A percentile compares a stretch with the other conserved stretches of the same genome.
These are phyloP conservation scores for Neurospora crassa DNA, from an alignment of 2,329 filamentous ascomycete species.

Conservation along the genomic window DNA sequence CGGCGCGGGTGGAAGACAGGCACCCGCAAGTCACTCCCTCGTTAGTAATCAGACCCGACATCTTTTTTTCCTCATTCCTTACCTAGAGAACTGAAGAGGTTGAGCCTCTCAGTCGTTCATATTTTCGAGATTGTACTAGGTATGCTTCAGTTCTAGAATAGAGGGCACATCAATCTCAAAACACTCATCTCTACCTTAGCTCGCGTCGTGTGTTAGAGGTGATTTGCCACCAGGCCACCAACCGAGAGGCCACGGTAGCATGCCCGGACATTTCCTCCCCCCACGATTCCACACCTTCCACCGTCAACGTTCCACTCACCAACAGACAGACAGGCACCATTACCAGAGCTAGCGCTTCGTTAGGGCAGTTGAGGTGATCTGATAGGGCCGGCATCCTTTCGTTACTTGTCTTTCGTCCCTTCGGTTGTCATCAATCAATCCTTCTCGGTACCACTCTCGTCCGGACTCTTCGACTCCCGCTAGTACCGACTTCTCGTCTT, in stretches of 20 bases:
- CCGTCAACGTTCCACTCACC: background rate
- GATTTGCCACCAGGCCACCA: constrained; percentile 1
- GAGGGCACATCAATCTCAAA: background rate
- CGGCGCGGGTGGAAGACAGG: background rate
- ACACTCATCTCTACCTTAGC: background rate
- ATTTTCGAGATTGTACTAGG: background rate
- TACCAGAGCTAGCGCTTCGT: background rate
- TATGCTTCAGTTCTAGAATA: background rate
- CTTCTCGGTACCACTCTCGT: background rate
- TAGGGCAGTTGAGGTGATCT: background rate
- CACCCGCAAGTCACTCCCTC: background rate
- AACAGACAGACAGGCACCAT: background rate
- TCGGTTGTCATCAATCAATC: background rate
- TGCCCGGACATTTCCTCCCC: background rate
- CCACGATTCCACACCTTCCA: background rate
- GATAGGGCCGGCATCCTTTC: background rate
- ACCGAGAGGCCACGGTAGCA: constrained; percentile 8
- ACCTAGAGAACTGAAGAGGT: background rate
- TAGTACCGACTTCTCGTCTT: background rate
- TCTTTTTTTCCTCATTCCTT: background rate
- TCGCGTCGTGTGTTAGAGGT: background rate
- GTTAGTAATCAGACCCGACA: background rate
- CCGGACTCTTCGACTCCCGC: background rate
- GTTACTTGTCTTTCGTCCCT: background rate
- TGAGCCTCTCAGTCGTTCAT: background rate